A percentile compares a stretch with the other conserved stretches of the same genome.
phyloP scores from a whole-genome alignment of 2,329 filamentous ascomycete species.

The Hypoxylon sp. region DNA sequence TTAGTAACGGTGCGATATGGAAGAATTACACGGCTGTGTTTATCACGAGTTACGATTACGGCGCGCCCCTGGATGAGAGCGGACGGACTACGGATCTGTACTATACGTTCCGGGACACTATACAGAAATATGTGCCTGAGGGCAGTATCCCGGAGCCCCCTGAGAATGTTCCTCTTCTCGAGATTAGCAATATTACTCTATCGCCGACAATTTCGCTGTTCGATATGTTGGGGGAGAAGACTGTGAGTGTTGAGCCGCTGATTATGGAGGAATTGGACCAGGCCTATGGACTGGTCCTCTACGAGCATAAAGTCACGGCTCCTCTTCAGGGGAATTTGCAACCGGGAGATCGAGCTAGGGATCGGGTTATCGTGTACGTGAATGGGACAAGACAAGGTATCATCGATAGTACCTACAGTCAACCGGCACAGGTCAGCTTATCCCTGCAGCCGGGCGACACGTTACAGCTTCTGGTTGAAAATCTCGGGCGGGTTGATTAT shows the following conservation, averaged over 20 bases:
- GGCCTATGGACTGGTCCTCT: constrained; percentile 61
- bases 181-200: constrained; percentile 57
- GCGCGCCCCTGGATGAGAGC: constrained; percentile 65
- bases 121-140: constrained; percentile 56
- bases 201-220: constrained; percentile 59
- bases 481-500: constrained; percentile 66
- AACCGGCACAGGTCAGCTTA: constrained; percentile 58
- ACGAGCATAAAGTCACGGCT: constrained; percentile 56
- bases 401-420: constrained; percentile 62
- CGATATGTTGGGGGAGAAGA: constrained; percentile 52
- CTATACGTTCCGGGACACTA: constrained; percentile 57
- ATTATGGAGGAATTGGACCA: constrained; percentile 64
- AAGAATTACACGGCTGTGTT: constrained; percentile 58
- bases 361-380: constrained; percentile 64
- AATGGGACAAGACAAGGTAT: constrained; percentile 60
- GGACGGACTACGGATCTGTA: constrained; percentile 63
- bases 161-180: constrained; percentile 52
- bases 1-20: constrained; percentile 63
- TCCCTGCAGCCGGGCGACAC: constrained; percentile 58
- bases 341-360: constrained; percentile 61
- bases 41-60: constrained; percentile 66
- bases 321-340: constrained; percentile 54
- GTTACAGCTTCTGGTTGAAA: constrained; percentile 64
- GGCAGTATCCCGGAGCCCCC: constrained; percentile 58
- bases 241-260: constrained; percentile 51